These are phyloP conservation scores for Malassezia yamatoensis DNA, from an alignment of 1,284 basidiomycete species.

Conservation along the genomic window DNA sequence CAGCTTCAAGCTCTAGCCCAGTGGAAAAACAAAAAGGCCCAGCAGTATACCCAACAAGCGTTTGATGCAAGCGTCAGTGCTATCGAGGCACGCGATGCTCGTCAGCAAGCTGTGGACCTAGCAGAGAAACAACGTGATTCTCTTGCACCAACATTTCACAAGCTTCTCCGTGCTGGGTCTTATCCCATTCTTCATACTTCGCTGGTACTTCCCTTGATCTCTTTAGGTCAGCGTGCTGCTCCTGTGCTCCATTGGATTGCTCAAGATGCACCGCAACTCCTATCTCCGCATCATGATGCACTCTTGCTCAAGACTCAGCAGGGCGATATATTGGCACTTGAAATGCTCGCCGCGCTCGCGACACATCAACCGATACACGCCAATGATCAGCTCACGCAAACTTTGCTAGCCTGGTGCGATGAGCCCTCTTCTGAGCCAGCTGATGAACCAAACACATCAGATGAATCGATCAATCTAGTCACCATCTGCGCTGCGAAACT, in stretches of 20 bases:
- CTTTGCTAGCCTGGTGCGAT: not conserved
- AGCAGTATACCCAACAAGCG: slow-evolving; percentile 69
- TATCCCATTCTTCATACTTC: slow-evolving; percentile 73
- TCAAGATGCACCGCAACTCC: slow-evolving; percentile 10
- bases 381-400: not conserved
- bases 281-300: not conserved
- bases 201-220: slow-evolving; percentile 63
- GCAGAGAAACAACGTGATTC: slow-evolving; percentile 22
- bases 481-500: slow-evolving; percentile 1
- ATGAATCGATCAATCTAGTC: no score
- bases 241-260: slow-evolving; percentile 5
- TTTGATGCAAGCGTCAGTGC: slow-evolving; percentile 57
- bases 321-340: not conserved
- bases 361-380: not conserved
- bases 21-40: slow-evolving; percentile 70
- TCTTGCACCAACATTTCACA: slow-evolving; percentile 51
- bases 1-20: slow-evolving; percentile 76
- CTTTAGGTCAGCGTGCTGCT: slow-evolving; percentile 51
- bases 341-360: slow-evolving; percentile 3
- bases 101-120: not conserved
- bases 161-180: slow-evolving; percentile 59
- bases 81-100: slow-evolving; percentile 19
- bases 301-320: not conserved
- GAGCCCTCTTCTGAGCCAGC: not conserved
- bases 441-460: not conserved